phyloP scores from a whole-genome alignment of 2,329 filamentous ascomycete species.

The Tolypocladium capitatum region DNA sequence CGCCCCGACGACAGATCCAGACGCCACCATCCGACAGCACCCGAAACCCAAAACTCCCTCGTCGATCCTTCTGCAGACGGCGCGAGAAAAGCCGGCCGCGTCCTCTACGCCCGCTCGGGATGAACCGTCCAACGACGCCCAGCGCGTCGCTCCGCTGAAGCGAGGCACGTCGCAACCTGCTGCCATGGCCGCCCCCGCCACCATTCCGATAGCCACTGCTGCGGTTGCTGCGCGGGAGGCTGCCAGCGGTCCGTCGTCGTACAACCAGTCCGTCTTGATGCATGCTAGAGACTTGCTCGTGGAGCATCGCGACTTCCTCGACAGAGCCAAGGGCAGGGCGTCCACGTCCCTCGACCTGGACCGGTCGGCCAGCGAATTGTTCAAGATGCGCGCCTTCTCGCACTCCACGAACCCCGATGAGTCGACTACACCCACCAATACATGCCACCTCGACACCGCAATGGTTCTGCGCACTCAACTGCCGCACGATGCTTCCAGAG shows the following conservation, averaged over 20 bases:
- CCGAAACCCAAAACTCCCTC: background rate
- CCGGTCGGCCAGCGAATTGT: conserved; percentile 10
- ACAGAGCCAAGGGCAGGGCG: conserved; percentile 14
- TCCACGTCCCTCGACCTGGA: conserved; percentile 23
- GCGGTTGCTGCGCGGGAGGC: conserved; percentile 14
- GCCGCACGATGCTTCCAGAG: conserved; percentile 5
- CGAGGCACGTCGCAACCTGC: conserved; percentile 13
- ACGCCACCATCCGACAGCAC: background rate
- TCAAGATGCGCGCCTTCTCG: conserved; percentile 12
- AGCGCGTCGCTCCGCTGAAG: conserved; percentile 21
- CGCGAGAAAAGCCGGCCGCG: conserved; percentile 1
- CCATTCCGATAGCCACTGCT: conserved; percentile 17
- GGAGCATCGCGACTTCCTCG: conserved; percentile 20
- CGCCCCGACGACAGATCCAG: background rate
- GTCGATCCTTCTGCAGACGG: background rate
- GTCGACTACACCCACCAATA: conserved; percentile 10
- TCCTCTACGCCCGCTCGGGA: conserved; percentile 11
- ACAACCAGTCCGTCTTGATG: conserved; percentile 16
- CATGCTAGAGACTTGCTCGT: conserved; percentile 23
- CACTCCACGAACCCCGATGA: conserved; percentile 16
- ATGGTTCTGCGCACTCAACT: conserved; percentile 4
- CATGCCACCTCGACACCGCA: conserved; percentile 7
- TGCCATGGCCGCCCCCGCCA: conserved; percentile 19
- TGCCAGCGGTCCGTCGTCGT: conserved; percentile 18
- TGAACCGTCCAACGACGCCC: conserved; percentile 21